Evolutionary conservation across 2,329 filamentous ascomycete species (phyloP), one percentile per base, ranked within the genome.

Genomic region (Alternaria infectoria): DNA sequence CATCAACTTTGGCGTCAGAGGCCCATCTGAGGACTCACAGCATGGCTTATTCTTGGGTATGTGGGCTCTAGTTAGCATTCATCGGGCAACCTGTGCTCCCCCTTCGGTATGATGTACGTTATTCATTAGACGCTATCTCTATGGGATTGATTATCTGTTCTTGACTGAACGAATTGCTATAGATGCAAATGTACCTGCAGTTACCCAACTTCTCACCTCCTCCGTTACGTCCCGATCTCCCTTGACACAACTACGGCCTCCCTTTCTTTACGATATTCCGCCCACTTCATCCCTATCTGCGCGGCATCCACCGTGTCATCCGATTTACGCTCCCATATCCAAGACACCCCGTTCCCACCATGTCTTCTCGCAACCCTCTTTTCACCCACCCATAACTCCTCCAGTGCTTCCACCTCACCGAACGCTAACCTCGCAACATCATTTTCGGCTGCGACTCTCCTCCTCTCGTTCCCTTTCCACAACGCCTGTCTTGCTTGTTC

Each of bases 391-490:
- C 69, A 68, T 28, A 58, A 55, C 36, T 69, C 69, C 13, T 43
- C 25, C 26, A 72, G 36, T 7, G 47, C n/a, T 6, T 19, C 36
- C 5, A 69, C 63, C 1, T n/a, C 51, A 5, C 25, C 54, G n/a
- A 71, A 71, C 0, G 64, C 69, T 8, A 58, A 25, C 11, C 68
- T 44, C 23, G 32, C 69, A 25, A 72, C 64, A 1, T 49, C 28
- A n/a, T 72, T 70, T 51, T 70, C 69, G 1, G 57, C 63, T 8
- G 57, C 57, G 2, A 72, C 69, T 26, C 69, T 54, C 13, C 54
- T 28, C 1, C 28, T 43, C 49, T 72, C 69, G 21, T 65, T 67
- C 11, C 62, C 57, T 11, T 40, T 17, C 69, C 68, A 72, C 19
- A 72, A 36, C 11, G 15, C 23, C 15, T 19, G 43, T 19, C 59